phyloP scores from a whole-genome alignment of 2,329 filamentous ascomycete species.

The Sordariomycetes sp. region DNA sequence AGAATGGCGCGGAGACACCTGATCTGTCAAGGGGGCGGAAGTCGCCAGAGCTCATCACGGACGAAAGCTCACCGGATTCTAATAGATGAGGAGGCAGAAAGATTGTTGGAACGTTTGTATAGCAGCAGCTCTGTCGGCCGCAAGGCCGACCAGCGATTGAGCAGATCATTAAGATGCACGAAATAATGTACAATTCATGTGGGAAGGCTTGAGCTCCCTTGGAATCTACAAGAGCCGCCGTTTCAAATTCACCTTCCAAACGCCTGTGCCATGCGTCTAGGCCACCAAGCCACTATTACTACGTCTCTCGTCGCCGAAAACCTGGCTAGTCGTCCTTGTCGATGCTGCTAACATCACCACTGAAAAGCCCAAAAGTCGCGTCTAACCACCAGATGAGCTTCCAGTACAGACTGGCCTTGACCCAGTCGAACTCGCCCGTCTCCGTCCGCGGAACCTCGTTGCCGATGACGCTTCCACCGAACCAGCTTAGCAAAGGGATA shows the following conservation, averaged over 20 bases:
- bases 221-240: too few relatives aligned
- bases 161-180: too few relatives aligned
- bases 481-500: constrained; percentile 64
- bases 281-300: too few relatives aligned
- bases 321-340: constrained; percentile 51
- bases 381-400: constrained; percentile 57
- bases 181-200: too few relatives aligned
- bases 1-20: constrained; percentile 1
- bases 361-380: constrained; percentile 47
- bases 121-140: too few relatives aligned
- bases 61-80: constrained; percentile 16
- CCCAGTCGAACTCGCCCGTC: constrained; percentile 69
- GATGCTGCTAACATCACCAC: constrained; percentile 45
- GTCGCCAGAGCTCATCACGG: constrained; percentile 16
- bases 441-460: constrained; percentile 66
- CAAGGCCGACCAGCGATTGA: too few relatives aligned
- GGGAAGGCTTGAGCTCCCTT: too few relatives aligned
- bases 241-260: too few relatives aligned
- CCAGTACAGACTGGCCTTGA: constrained; percentile 57
- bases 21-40: constrained; percentile 9
- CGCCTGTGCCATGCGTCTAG: constrained; percentile 1
- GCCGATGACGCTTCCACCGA: constrained; percentile 65
- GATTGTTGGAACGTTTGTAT: not conserved
- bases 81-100: not conserved
- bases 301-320: too few relatives aligned